Evolutionary conservation across 768 basidiomycete genomes (phyloP).

Genomic region (Rhodosporidiobolus sp.): DNA sequence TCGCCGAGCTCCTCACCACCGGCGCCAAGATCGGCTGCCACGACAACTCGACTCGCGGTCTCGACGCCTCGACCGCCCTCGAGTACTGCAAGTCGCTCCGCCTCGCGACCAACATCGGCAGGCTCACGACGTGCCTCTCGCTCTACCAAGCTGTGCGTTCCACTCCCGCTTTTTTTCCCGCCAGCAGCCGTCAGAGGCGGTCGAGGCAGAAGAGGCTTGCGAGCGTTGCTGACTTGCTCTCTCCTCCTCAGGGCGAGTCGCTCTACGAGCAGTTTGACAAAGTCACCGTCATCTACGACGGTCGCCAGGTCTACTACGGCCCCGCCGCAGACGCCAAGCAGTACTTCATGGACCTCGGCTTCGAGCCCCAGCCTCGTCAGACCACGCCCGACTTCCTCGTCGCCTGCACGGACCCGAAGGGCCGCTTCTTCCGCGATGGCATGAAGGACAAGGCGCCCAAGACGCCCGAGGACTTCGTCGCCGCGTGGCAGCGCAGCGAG

Average conservation of each 20-base stretch:
- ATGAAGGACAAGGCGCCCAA: constrained; percentile 53
- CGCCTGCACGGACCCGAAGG: constrained; percentile 65
- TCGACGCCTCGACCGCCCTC: constrained; percentile 74
- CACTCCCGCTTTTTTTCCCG: no score
- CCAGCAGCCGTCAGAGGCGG: no score
- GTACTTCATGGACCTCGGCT: constrained; percentile 67
- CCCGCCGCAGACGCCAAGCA: constrained; percentile 62
- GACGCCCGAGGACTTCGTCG: constrained; percentile 53
- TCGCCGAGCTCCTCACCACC: constrained; percentile 50
- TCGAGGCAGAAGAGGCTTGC: no score
- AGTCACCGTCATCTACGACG: constrained; percentile 72
- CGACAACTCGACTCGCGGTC: constrained; percentile 69
- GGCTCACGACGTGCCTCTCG: constrained; percentile 48
- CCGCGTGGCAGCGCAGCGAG: constrained; percentile 52
- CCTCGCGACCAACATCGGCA: constrained; percentile 73
- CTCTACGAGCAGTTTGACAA: constrained; percentile 68
- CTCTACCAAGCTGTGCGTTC: constrained; percentile 58
- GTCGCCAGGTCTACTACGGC: constrained; percentile 71
- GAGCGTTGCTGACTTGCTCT: no score
- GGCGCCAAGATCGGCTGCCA: constrained; percentile 47
- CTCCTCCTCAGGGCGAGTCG: constrained; percentile 22
- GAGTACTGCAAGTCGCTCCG: constrained; percentile 76
- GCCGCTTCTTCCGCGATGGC: constrained; percentile 48
- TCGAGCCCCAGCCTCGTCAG: constrained; percentile 50
- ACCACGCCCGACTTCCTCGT: constrained; percentile 51